Evolutionary conservation across 345 rosid species (phyloP).

Genomic region (Trapa incisa): DNA sequence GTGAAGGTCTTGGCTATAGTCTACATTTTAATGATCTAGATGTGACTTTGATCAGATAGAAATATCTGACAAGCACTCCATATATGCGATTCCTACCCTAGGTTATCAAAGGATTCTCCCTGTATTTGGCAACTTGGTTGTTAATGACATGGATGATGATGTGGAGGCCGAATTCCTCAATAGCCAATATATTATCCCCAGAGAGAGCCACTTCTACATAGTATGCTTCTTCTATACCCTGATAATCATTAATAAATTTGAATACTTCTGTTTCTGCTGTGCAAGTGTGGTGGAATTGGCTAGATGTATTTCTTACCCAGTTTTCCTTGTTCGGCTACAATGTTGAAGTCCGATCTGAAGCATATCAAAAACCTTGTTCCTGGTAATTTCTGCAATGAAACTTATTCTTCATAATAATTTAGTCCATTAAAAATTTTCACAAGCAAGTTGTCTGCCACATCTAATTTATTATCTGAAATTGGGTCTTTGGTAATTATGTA

Average conservation of each 20-base stretch:
- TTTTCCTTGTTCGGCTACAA: constrained; percentile 10
- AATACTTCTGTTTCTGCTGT: not conserved
- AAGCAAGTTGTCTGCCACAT: not conserved
- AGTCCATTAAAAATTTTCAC: not conserved
- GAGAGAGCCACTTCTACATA: constrained; percentile 75
- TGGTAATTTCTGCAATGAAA: constrained; percentile 34
- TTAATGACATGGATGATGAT: constrained; percentile 41
- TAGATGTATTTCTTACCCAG: not conserved
- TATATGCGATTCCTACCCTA: constrained; percentile 2
- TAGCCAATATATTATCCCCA: constrained; percentile 40
- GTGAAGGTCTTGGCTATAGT: constrained; percentile 19
- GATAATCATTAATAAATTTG: not conserved
- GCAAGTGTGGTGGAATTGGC: not conserved
- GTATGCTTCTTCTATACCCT: constrained; percentile 20
- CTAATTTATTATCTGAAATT: not conserved
- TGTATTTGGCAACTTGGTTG: constrained; percentile 41
- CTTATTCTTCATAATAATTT: not conserved
- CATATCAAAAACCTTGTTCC: constrained; percentile 71
- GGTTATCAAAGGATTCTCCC: constrained; percentile 29
- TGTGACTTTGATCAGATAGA: not conserved
- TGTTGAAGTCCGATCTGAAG: constrained; percentile 63
- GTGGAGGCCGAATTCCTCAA: constrained; percentile 50
- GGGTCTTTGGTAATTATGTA: not conserved
- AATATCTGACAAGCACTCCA: not conserved
- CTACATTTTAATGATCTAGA: not conserved